Evolutionary conservation across 1,284 basidiomycete species (phyloP), one percentile per base, ranked within the genome.

Genomic region (Malassezia dermatis): DNA sequence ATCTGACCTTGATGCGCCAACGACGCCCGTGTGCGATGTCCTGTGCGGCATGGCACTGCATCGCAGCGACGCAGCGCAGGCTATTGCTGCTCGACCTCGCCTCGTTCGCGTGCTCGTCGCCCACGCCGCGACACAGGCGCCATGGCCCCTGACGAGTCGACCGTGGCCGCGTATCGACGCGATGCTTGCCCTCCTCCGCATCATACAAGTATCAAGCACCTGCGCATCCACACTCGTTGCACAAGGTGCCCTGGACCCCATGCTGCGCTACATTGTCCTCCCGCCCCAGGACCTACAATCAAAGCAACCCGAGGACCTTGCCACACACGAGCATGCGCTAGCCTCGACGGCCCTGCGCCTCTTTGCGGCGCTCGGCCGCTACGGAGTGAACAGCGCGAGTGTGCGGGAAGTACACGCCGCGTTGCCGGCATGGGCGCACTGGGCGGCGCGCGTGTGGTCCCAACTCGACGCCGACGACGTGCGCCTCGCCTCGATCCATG

Each of bases 181-280:
- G 0, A 71, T 93, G 5, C 76, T 77, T 8, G 69, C 89, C 10
- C 76, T 94, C 19, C 77, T 74, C 11, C 80, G 79, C 1, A 78
- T 88, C 24, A 82, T 83, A 0, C 75, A 76, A 2, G 81, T 84
- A 2, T 86, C 86, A 0, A 81, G 88, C 23, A 66, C 77, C 0
- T 84, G 82, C 57, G 89, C 90, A 0, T 76, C 77, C 12, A 75
- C 78, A 1, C 76, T 90, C 2, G 69, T 72, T 1, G 8, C 79
- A 49, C 79, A 81, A 8, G 67, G 54, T 71, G 80, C 49, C 77
- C 82, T 26, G 81, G 88, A 75, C 76, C 82, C 62, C 0, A 80
- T 90, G 0, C 78, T 94, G 40, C 83, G 86, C 28, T 93, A 88
- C 69, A 73, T 90, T 39, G 79, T 84, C 0, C 77, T 81, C 24